phyloP scores from a whole-genome alignment of 805 yeast species.

The Phaffomyces thermotolerans region DNA sequence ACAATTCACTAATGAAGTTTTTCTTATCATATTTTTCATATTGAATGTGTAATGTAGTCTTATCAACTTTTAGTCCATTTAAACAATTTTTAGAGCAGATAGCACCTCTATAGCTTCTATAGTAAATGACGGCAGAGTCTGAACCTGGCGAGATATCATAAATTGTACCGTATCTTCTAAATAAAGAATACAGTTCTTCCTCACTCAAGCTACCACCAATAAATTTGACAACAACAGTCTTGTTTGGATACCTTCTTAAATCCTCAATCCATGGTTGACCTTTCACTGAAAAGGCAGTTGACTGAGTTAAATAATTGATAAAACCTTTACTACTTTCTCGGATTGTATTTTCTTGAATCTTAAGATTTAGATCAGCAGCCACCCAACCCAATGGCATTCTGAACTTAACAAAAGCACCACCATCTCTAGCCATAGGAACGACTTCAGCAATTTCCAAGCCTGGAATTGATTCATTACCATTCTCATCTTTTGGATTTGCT shows the following conservation, averaged over 20 bases:
- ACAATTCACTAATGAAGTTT: constrained; percentile 47
- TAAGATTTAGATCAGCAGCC: constrained; percentile 45
- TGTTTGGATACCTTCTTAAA: constrained; percentile 66
- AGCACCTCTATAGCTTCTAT: constrained; percentile 55
- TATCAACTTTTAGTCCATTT: constrained; percentile 64
- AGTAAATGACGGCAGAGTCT: constrained; percentile 43
- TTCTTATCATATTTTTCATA: constrained; percentile 53
- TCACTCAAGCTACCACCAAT: constrained; percentile 74
- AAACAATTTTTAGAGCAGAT: constrained; percentile 86
- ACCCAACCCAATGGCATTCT: constrained; percentile 46
- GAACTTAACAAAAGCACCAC: constrained; percentile 88
- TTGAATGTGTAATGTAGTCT: constrained; percentile 65
- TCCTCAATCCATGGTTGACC: constrained; percentile 98
- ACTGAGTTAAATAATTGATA: constrained; percentile 38
- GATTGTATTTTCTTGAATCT: constrained; percentile 41
- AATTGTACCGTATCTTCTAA: constrained; percentile 84
- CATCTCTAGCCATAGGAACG: constrained; percentile 72
- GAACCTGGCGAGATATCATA: constrained; percentile 61
- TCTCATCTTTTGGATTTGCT: constrained; percentile 29
- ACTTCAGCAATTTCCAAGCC: constrained; percentile 48
- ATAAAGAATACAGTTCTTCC: constrained; percentile 71
- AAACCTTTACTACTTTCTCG: constrained; percentile 30
- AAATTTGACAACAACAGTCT: constrained; percentile 55
- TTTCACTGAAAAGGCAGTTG: constrained; percentile 63
- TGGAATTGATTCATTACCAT: constrained; percentile 27